These are phyloP conservation scores for Trichoderma atroviride DNA, from an alignment of 2,329 filamentous ascomycete genomes.

Conservation along the genomic window DNA sequence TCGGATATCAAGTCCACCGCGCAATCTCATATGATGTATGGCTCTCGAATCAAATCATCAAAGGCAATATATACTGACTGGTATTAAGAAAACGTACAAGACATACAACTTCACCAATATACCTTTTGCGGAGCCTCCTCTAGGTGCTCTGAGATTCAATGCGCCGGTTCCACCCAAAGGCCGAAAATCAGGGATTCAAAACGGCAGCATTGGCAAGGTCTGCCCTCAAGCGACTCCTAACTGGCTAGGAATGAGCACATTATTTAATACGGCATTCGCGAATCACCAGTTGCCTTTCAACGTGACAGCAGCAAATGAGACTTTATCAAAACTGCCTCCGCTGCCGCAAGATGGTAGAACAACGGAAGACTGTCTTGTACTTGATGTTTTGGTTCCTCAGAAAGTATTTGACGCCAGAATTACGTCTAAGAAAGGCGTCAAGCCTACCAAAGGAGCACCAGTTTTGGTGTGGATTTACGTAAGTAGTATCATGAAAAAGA, in stretches of 20 bases:
- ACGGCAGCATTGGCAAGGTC: slow-evolving; percentile 24
- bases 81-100: neutral
- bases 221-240: slow-evolving; percentile 14
- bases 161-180: slow-evolving; percentile 7
- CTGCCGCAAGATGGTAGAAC: slow-evolving; percentile 3
- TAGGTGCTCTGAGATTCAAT: slow-evolving; percentile 7
- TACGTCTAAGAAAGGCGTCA: neutral
- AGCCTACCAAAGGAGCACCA: slow-evolving; percentile 7
- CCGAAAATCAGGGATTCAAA: slow-evolving; percentile 14
- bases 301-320: slow-evolving; percentile 9
- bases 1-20: slow-evolving; percentile 24
- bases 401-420: neutral
- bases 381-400: slow-evolving; percentile 21
- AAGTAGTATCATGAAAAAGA: neutral
- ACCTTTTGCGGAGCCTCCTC: slow-evolving; percentile 19
- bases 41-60: too few relatives aligned
- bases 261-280: slow-evolving; percentile 12
- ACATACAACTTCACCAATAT: slow-evolving; percentile 25
- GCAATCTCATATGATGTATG: slow-evolving; percentile 24
- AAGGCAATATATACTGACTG: neutral
- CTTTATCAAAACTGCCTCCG: neutral
- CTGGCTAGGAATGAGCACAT: slow-evolving; percentile 4
- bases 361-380: slow-evolving; percentile 24
- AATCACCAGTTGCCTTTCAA: slow-evolving; percentile 11
- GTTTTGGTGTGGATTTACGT: slow-evolving; percentile 24